phyloP scores from a whole-genome alignment of 1,284 basidiomycete species.

The Puccinia coronata region DNA sequence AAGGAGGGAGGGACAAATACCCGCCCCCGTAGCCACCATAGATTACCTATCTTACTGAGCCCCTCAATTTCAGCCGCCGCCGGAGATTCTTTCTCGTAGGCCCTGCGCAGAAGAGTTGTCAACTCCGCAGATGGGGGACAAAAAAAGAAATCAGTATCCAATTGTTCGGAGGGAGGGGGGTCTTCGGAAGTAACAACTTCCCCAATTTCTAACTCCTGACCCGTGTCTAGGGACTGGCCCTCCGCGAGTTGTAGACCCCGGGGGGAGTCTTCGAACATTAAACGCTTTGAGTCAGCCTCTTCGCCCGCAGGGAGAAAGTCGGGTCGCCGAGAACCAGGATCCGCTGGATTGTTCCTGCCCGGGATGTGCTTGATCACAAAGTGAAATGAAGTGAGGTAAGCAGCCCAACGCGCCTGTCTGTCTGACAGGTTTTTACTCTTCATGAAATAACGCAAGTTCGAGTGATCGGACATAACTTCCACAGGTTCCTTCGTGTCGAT shows the following conservation, averaged over 20 bases:
- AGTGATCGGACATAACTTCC: conserved; percentile 20
- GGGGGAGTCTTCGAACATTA: neutral
- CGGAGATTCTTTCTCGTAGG: neutral
- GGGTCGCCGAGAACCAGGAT: neutral
- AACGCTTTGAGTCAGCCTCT: neutral
- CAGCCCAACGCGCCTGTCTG: neutral
- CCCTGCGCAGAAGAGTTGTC: neutral
- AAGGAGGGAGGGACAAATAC: neutral
- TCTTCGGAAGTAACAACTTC: neutral
- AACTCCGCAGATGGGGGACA: neutral
- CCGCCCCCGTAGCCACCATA: neutral
- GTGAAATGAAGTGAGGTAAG: conserved; percentile 1
- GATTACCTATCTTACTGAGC: neutral
- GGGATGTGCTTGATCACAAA: conserved; percentile 23
- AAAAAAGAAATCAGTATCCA: neutral
- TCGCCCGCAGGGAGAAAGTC: neutral
- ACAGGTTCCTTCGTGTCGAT: neutral
- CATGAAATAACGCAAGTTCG: conserved; percentile 5
- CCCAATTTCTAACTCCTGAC: neutral
- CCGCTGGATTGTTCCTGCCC: conserved; percentile 11
- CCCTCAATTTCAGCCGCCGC: neutral
- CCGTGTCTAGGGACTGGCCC: too few relatives aligned
- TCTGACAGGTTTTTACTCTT: neutral
- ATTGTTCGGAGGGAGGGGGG: too few relatives aligned
- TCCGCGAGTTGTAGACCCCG: too few relatives aligned